Conservation (phyloP, 2,329 filamentous ascomycete species). For the Sporothrix curviconia region DNA sequence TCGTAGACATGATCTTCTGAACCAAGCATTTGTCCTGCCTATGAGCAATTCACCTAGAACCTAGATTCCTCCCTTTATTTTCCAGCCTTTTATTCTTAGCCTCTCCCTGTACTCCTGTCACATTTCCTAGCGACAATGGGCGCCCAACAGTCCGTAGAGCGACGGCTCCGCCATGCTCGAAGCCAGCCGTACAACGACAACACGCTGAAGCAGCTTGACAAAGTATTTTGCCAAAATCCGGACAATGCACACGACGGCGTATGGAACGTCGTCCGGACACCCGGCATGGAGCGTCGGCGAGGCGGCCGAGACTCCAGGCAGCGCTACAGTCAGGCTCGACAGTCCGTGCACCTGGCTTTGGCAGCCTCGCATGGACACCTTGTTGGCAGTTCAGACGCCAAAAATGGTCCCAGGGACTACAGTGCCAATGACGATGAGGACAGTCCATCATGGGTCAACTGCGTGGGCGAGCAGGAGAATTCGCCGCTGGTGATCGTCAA, state of each 20-base stretch:
- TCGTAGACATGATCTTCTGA: too few relatives aligned
- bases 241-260: conserved; percentile 12
- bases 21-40: too few relatives aligned
- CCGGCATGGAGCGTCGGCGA: conserved; percentile 8
- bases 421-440: background rate
- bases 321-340: conserved; percentile 13
- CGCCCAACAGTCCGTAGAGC: conserved; percentile 16
- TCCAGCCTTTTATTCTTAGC: too few relatives aligned
- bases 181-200: conserved; percentile 12
- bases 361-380: conserved; percentile 5
- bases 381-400: background rate
- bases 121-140: too few relatives aligned
- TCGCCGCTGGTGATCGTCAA: conserved; percentile 17
- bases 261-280: conserved; percentile 16
- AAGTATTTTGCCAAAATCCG: conserved; percentile 15
- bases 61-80: background rate
- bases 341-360: conserved; percentile 13
- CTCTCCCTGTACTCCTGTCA: too few relatives aligned
- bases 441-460: conserved; percentile 19
- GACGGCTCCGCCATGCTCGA: conserved; percentile 12
- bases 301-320: conserved; percentile 14
- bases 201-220: conserved; percentile 14
- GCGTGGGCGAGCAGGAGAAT: conserved; percentile 21
- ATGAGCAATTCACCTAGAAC: background rate
- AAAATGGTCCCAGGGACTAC: background rate